Conservation (phyloP, 495 filamentous ascomycete species). For the Xylaria flabelliformis region DNA sequence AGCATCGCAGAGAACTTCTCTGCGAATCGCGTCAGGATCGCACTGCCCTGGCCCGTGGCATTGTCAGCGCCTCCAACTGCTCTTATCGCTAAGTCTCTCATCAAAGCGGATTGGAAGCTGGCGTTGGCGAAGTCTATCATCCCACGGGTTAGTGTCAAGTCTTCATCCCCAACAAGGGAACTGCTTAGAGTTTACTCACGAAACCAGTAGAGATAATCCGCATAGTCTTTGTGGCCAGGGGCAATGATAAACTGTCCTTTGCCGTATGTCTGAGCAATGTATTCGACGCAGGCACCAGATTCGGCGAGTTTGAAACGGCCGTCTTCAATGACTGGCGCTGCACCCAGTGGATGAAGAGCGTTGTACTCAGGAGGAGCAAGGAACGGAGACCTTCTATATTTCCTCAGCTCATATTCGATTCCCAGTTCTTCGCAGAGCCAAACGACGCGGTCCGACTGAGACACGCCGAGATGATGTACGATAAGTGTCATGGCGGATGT, state of each 20-base stretch:
- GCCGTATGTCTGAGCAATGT: slow-evolving; percentile 60
- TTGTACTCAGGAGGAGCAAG: slow-evolving; percentile 61
- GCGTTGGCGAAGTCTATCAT: slow-evolving; percentile 58
- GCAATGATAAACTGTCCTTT: slow-evolving; percentile 50
- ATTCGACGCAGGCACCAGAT: slow-evolving; percentile 61
- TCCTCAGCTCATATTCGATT: slow-evolving; percentile 58
- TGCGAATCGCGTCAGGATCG: slow-evolving; percentile 24
- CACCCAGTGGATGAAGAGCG: slow-evolving; percentile 57
- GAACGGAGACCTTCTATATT: slow-evolving; percentile 58
- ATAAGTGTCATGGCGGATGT: slow-evolving; percentile 47
- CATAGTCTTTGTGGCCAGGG: slow-evolving; percentile 52
- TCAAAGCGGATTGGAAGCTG: slow-evolving; percentile 54
- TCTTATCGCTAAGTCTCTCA: slow-evolving; percentile 11
- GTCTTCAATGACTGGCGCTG: slow-evolving; percentile 64
- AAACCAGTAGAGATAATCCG: slow-evolving; percentile 67
- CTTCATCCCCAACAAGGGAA: background rate
- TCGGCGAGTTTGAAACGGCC: slow-evolving; percentile 59
- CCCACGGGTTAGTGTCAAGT: slow-evolving; percentile 4
- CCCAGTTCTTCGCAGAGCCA: slow-evolving; percentile 70
- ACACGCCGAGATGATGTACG: slow-evolving; percentile 64
- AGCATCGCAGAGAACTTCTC: slow-evolving; percentile 41
- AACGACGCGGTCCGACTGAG: slow-evolving; percentile 66
- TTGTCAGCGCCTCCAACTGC: slow-evolving; percentile 18
- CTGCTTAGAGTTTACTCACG: slow-evolving; percentile 32
- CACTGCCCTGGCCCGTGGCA: slow-evolving; percentile 18